Percentiles rank a stretch among this genome's conserved stretches.
Conservation (phyloP, 208 protist species). For the Wallacemonas collosoma region DNA sequence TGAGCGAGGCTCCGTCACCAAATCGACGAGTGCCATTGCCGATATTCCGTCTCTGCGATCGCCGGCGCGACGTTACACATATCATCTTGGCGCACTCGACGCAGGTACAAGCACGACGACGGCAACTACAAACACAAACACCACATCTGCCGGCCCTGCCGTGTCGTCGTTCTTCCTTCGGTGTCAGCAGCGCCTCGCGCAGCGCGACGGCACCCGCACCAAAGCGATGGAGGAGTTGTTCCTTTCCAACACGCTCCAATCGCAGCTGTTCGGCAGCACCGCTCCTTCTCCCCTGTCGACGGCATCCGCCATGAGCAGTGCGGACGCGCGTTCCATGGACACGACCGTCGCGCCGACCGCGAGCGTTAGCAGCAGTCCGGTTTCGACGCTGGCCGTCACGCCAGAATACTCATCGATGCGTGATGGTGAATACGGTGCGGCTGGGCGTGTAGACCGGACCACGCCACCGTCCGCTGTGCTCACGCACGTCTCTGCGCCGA, state of each 20-base stretch:
- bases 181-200: conserved; percentile 7
- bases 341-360: not conserved
- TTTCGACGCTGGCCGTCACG: not conserved
- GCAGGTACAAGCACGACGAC: not conserved
- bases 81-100: not conserved
- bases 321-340: not conserved
- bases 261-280: not conserved
- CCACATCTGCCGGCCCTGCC: not conserved
- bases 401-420: not conserved
- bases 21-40: not conserved
- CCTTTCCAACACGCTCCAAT: not conserved
- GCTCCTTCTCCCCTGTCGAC: not conserved
- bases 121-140: not conserved
- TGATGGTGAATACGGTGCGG: not conserved
- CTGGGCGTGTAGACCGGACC: not conserved
- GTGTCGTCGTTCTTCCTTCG: conserved; percentile 9
- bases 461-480: not conserved
- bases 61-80: not conserved
- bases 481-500: not conserved
- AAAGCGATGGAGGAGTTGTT: conserved; percentile 12
- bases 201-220: not conserved
- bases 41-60: no score
- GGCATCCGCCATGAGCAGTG: conserved; percentile 5
- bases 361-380: not conserved
- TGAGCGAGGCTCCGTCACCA: not conserved